phyloP scores from a whole-genome alignment of 108 stramenopile genomes.

The Cyclostephanos tholiformis region DNA sequence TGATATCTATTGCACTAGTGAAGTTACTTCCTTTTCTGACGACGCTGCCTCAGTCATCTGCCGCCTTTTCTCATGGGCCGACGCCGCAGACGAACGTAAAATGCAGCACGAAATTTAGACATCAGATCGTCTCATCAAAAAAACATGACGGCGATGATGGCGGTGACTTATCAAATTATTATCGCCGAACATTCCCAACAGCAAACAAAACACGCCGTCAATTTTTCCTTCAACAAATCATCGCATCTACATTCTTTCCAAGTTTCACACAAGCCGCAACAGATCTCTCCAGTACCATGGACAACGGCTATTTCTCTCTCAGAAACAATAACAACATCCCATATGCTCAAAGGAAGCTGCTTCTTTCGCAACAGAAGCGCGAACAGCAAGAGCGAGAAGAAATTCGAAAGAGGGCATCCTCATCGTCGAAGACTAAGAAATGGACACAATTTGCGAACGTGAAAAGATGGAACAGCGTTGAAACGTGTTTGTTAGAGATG shows the following conservation, averaged over 20 bases:
- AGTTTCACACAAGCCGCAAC: slow-evolving; percentile 12
- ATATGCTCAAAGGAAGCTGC: slow-evolving; percentile 22
- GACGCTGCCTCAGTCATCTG: background rate
- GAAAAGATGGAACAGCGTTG: slow-evolving; percentile 43
- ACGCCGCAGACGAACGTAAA: background rate
- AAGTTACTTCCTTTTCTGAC: background rate
- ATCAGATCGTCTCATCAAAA: background rate
- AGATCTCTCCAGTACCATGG: slow-evolving; percentile 9
- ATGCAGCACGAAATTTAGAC: slow-evolving; percentile 2
- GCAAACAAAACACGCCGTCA: slow-evolving; percentile 31
- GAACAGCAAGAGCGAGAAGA: slow-evolving; percentile 32
- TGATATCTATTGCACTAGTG: background rate
- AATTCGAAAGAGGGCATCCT: slow-evolving; percentile 17
- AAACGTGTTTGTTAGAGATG: slow-evolving; percentile 65
- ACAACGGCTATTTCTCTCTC: slow-evolving; percentile 41
- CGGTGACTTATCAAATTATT: background rate
- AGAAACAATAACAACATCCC: slow-evolving; percentile 49
- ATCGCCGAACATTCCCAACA: background rate
- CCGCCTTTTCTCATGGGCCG: background rate
- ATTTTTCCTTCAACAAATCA: slow-evolving; percentile 29
- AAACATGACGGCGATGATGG: slow-evolving; percentile 6
- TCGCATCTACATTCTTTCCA: slow-evolving; percentile 26
- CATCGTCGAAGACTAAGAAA: slow-evolving; percentile 18
- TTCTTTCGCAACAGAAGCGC: slow-evolving; percentile 23
- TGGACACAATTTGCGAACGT: slow-evolving; percentile 46